Conservation (phyloP, 2,329 filamentous ascomycete species). For the Pyrenophora teres region DNA sequence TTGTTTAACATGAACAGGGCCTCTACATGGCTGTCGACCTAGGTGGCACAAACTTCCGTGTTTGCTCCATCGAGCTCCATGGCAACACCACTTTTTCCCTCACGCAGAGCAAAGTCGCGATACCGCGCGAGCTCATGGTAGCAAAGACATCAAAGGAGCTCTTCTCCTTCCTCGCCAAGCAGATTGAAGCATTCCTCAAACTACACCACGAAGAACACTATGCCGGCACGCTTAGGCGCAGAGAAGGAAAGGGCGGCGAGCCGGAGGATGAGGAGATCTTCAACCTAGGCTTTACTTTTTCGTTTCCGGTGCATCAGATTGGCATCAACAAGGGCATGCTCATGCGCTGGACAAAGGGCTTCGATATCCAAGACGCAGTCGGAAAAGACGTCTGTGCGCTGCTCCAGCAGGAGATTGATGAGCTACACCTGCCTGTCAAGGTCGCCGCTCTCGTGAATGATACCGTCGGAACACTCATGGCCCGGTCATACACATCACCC, state of each 20-base stretch:
- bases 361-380: slow-evolving; percentile 91
- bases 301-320: slow-evolving; percentile 91
- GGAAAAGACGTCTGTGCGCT: slow-evolving; percentile 93
- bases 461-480: slow-evolving; percentile 97
- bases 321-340: slow-evolving; percentile 94
- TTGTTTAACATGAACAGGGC: slow-evolving; percentile 60
- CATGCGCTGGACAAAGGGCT: slow-evolving; percentile 98
- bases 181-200: slow-evolving; percentile 86
- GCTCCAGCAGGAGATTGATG: slow-evolving; percentile 87
- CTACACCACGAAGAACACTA: slow-evolving; percentile 90
- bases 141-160: slow-evolving; percentile 84
- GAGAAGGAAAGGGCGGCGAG: slow-evolving; percentile 64
- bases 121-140: slow-evolving; percentile 88
- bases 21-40: slow-evolving; percentile 95
- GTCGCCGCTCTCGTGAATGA: slow-evolving; percentile 98
- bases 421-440: slow-evolving; percentile 81
- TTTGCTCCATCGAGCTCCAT: slow-evolving; percentile 92
- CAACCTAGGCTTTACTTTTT: slow-evolving; percentile 97
- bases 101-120: slow-evolving; percentile 88
- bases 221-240: slow-evolving; percentile 67
- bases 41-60: slow-evolving; percentile 97
- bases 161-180: slow-evolving; percentile 89
- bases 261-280: slow-evolving; percentile 75
- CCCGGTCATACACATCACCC: slow-evolving; percentile 90
- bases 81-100: slow-evolving; percentile 95